Base-by-base conservation (phyloP, 2,329 filamentous ascomycete genomes). In the Zasmidium angulare region DNA sequence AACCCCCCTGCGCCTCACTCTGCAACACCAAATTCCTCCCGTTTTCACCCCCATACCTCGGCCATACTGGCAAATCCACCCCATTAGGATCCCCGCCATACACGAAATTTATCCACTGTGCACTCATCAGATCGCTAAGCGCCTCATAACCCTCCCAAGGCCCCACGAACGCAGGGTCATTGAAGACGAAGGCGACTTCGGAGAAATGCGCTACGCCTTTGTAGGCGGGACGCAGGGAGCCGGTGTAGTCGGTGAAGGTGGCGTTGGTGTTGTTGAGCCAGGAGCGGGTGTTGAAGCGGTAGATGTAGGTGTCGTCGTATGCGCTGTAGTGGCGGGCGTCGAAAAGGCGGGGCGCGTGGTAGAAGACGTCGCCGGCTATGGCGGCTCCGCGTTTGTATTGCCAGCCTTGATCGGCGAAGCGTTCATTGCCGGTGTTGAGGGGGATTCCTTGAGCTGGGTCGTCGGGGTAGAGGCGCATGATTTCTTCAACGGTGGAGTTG, bases 251-350 rank as follows among this genome's bases (percentile, higher is more conserved):
- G 10, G 46, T 53, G 17, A 46, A 48, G 12, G 54, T 57, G 12
- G 59, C 56, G 14, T 62, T 55, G 22, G 60, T 56, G 21, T 55
- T 59, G 22, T 61, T 62, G 14, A 81, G 79, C 9, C 77, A 76
- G 0, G 79, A 72, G 14, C 80, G 72, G 11, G 83, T 83, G 67
- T 88, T 85, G 77, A 88, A 88, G 48, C 82, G 80, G 73, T 86
- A 88, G 68, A 81, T 83, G 75, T 85, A 88, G 3, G 82, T 82
- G 4, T 80, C 76, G 2, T 82, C 68, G 14, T 75, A 70, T 12
- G 73, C 73, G 11, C 82, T 74, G 78, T 82, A 86, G 1, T 76
- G 72, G 63, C 82, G 74, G 59, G 80, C 82, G 10, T 82, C 80
- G 26, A 79, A 74, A 17, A 85, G 78, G 1, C 85, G 79, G 22